Base-by-base conservation (phyloP, 2,329 filamentous ascomycete genomes). In the Aspergillus chevalieri region DNA sequence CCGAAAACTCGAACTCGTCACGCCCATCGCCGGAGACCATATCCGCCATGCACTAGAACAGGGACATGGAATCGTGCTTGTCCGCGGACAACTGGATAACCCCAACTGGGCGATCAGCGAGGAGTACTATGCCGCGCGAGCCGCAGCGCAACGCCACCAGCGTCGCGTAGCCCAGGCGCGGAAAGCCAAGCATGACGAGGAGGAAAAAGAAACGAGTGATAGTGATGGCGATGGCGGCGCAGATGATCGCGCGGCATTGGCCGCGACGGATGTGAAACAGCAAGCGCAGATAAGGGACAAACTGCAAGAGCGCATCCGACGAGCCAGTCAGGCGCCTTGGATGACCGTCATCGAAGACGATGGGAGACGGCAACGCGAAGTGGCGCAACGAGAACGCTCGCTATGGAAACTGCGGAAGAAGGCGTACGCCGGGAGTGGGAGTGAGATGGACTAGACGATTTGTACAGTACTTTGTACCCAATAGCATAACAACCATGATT, bases 101-200 rank as follows among this genome's bases (percentile, higher is more conserved):
- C 72, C 72, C 6, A 69, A 70, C 47, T 75, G 72, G 72, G 70
- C 71, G 3, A 61, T 74, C 44, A 68, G 65, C 45, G 72, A 75
- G 54, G 69, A 72, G 21, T 71, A 71, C 50, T 60, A 72, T 44
- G 63, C 67, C 8, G 69, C 69, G 1, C 63, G 65, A 36, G 64
- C 69, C 5, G 67, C 67, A 17, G 66, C 69, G 44, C 58, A 64
- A 33, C 61, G 63, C 6, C 62, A 67, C 46, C 63, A 65, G 38
- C 51, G 54, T 39, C 50, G 54, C 4, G 39, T 63, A 9, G 52
- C 59, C 10, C 57, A 52, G 6, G 30, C 47, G 19, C 65, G 57
- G 49, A 64, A 59, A 30, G 43, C 47, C 10, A 51, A 44, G 38
- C 38, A 41, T 5, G 38, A 38, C 34, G 26, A 30, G 3, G 26